Conservation (phyloP, 2,329 filamentous ascomycete genomes). For the Ascocoryne sarcoides region DNA sequence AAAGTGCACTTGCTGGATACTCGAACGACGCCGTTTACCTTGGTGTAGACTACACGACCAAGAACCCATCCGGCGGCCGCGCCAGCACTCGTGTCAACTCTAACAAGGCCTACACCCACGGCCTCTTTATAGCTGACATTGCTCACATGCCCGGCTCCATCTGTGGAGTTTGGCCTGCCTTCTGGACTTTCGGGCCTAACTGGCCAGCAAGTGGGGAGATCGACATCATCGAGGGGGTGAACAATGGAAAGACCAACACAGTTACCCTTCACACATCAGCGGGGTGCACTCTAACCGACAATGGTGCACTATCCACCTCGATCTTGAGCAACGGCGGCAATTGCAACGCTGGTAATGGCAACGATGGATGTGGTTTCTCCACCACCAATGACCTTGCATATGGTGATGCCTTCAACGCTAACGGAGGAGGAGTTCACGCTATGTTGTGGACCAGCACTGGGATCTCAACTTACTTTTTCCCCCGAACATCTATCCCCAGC, state of each 20-base stretch:
- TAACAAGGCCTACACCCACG: slow-evolving; percentile 43
- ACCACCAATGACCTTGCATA: slow-evolving; percentile 46
- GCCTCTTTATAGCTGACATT: slow-evolving; percentile 50
- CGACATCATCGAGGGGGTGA: slow-evolving; percentile 73
- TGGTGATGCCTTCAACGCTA: slow-evolving; percentile 62
- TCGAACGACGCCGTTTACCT: slow-evolving; percentile 50
- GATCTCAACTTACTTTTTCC: slow-evolving; percentile 80
- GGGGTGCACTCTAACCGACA: slow-evolving; percentile 48
- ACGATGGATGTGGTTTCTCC: slow-evolving; percentile 50
- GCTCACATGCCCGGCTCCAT: slow-evolving; percentile 48
- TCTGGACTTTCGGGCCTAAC: slow-evolving; percentile 45
- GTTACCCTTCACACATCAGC: slow-evolving; percentile 60
- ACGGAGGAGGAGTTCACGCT: slow-evolving; percentile 61
- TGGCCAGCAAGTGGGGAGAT: slow-evolving; percentile 70
- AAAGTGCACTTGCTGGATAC: slow-evolving; percentile 37
- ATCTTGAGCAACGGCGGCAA: slow-evolving; percentile 37
- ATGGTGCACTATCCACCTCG: slow-evolving; percentile 38
- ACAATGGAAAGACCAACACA: slow-evolving; percentile 47
- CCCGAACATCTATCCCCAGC: slow-evolving; percentile 51
- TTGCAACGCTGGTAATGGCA: slow-evolving; percentile 45
- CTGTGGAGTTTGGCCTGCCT: slow-evolving; percentile 54
- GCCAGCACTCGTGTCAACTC: slow-evolving; percentile 58
- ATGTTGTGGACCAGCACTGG: slow-evolving; percentile 64
- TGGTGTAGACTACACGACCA: slow-evolving; percentile 56
- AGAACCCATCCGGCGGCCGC: slow-evolving; percentile 50